These are phyloP conservation scores for Suhomyces faveliae DNA, from an alignment of 805 yeast species.

Conservation along the genomic window DNA sequence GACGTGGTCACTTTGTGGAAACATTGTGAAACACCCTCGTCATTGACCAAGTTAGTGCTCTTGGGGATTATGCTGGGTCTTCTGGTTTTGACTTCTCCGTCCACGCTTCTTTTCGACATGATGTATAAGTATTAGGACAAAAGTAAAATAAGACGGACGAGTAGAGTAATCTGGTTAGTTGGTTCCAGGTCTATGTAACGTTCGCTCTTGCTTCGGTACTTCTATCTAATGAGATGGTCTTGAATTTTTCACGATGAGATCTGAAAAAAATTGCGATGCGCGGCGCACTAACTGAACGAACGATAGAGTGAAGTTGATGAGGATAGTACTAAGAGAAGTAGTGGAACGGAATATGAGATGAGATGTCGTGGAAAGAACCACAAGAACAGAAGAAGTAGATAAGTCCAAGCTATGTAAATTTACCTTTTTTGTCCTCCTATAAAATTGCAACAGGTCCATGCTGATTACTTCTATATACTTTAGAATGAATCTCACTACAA, in stretches of 20 bases:
- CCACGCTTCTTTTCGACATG: slow-evolving; percentile 6
- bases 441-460: no score
- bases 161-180: background rate
- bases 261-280: slow-evolving; percentile 4
- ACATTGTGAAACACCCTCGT: slow-evolving; percentile 60
- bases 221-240: background rate
- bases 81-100: background rate
- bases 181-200: background rate
- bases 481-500: no score
- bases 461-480: no score
- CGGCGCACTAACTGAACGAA: background rate
- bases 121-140: background rate
- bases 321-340: background rate
- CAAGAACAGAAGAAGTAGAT: no score
- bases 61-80: slow-evolving; percentile 8
- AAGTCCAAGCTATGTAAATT: no score
- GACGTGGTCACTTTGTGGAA: slow-evolving; percentile 60
- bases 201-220: background rate
- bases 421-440: no score
- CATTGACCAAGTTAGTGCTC: slow-evolving; percentile 32
- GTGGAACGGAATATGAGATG: no score
- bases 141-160: background rate
- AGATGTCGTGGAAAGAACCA: no score
- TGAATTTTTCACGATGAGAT: slow-evolving; percentile 2
- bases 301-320: background rate